Evolutionary conservation across 2,329 filamentous ascomycete genomes (phyloP), one percentile per base, ranked within the genome.

Genomic region (Beauveria caledonica): DNA sequence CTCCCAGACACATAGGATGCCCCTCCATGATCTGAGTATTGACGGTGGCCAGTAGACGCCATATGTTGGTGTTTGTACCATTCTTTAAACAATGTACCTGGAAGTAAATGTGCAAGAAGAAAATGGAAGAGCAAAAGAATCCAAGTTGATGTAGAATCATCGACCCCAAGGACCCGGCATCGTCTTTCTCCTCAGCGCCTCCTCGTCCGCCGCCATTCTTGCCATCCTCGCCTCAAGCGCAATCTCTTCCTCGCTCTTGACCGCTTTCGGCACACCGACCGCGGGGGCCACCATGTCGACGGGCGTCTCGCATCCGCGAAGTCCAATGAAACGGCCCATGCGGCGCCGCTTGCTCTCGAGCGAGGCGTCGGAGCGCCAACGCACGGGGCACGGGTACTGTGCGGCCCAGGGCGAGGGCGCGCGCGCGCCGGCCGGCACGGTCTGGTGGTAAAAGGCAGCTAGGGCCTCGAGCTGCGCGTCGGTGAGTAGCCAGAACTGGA

Each of bases 401-500:
- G 70, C 65, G 2, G 80, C 80, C 75, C 78, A 84, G n/a, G 70
- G 68, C 62, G 76, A 76, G 33, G 45, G 46, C 10, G 29, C 29
- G n/a, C 23, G 46, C 11, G 23, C 52, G 45, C 33, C 52, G 10
- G 52, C 15, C 1, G 82, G 84, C 1, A 79, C 82, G 61, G 79
- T 79, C 74, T 92, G 88, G 74, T 89, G 86, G 76, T 91, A 92
- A 73, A 88, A 90, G 65, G 80, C 76, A 3, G 88, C 88, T 45
- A 92, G 79, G 58, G 77, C 76, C 74, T 92, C 88, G 59, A 90
- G 84, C 73, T 92, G 79, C 33, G 74, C 74, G 70, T 89, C 86
- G 17, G 86, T 91, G 42, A 92, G 80, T 36, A 91, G 84, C 80
- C 87, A 89, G 74, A 88, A 90, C 69, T 82, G 80, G 50, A 92